Conservation (phyloP, 176 grass and related monocot genomes). For the Carex kokanica region DNA sequence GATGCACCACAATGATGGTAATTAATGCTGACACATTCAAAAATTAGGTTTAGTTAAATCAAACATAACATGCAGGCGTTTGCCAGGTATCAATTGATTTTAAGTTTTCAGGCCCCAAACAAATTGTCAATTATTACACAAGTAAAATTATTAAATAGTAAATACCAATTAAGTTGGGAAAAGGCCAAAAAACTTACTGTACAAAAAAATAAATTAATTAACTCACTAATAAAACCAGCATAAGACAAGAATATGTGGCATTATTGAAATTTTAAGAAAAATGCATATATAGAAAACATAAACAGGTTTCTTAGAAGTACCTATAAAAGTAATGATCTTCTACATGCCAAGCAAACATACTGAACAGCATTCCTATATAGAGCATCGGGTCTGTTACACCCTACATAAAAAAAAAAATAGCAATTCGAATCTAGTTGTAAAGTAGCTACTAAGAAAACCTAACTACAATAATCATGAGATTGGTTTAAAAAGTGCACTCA, state of each 20-base stretch:
- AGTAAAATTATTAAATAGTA: conserved; percentile 5
- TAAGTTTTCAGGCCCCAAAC: not conserved
- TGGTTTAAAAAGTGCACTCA: not conserved
- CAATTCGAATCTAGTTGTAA: conserved; percentile 3
- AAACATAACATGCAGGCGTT: conserved; percentile 1
- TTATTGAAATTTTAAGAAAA: not conserved
- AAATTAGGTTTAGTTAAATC: conserved; percentile 17
- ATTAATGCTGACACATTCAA: conserved; percentile 56
- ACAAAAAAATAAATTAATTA: not conserved
- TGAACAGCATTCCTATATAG: conserved; percentile 98
- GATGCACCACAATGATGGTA: conserved; percentile 96
- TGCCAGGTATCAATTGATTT: not conserved
- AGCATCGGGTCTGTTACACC: conserved; percentile 99
- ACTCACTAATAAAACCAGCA: not conserved
- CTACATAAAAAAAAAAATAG: conserved; percentile 43
- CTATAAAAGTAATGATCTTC: conserved; percentile 99
- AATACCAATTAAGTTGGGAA: not conserved
- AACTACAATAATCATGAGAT: not conserved
- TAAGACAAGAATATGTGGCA: not conserved
- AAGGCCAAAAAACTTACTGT: not conserved
- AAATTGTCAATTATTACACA: not conserved
- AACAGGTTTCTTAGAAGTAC: conserved; percentile 27
- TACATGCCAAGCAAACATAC: conserved; percentile 99
- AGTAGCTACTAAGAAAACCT: conserved; percentile 1
- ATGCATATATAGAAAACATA: not conserved